Conservation (phyloP, 2,329 filamentous ascomycete genomes). For the Aspergillus transmontanensis region DNA sequence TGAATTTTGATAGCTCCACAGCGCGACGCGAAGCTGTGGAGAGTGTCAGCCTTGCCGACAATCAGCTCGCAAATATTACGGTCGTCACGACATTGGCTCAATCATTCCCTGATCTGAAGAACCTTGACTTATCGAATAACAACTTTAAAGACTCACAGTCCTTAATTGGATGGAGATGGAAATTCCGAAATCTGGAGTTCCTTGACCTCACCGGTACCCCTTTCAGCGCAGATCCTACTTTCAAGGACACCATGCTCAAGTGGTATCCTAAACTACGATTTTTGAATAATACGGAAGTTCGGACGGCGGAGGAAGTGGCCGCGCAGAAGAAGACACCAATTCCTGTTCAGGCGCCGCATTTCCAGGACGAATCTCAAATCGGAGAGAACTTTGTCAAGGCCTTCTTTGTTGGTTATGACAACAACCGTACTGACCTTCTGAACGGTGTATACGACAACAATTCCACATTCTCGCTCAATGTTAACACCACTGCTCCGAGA, state of each 20-base stretch:
- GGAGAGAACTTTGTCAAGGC: constrained; percentile 74
- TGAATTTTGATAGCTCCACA: constrained; percentile 70
- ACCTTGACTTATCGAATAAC: constrained; percentile 87
- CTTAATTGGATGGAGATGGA: constrained; percentile 75
- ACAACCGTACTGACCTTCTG: constrained; percentile 65
- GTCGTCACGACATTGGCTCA: constrained; percentile 74
- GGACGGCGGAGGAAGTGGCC: constrained; percentile 70
- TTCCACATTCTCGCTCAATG: constrained; percentile 74
- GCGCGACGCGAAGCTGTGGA: constrained; percentile 77
- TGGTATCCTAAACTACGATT: constrained; percentile 83
- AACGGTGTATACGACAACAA: constrained; percentile 72
- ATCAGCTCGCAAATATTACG: constrained; percentile 72
- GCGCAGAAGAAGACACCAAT: constrained; percentile 61
- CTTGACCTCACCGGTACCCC: constrained; percentile 79
- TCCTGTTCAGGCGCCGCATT: constrained; percentile 66
- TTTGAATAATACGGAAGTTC: constrained; percentile 74
- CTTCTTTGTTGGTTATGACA: constrained; percentile 76
- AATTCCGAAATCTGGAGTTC: constrained; percentile 77
- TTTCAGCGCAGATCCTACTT: constrained; percentile 64
- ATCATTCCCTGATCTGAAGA: constrained; percentile 82
- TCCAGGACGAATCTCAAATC: constrained; percentile 72
- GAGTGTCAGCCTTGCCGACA: constrained; percentile 80
- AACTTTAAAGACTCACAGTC: constrained; percentile 68
- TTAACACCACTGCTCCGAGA: constrained; percentile 66
- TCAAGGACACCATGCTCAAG: constrained; percentile 68